Percentiles rank a stretch among this genome's conserved stretches.
Evolutionary conservation across 768 basidiomycete genomes (phyloP).

Genomic region (Collybia nuda): DNA sequence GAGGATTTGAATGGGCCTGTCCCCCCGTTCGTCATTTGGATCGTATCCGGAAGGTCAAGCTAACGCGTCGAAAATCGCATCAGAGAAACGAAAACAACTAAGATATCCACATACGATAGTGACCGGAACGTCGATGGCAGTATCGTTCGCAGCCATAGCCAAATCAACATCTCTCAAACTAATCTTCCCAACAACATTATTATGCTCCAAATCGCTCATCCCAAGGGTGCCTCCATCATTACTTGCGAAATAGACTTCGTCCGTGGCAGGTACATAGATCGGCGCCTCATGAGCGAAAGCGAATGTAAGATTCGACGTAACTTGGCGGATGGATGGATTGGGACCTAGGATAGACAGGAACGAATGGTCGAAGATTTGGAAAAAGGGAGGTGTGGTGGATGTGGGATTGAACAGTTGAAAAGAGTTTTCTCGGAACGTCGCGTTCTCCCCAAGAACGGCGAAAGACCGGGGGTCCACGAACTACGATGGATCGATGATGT

Average conservation of each 20-base stretch:
- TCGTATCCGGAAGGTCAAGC: constrained; percentile 55
- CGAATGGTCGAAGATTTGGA: constrained; percentile 45
- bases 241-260: constrained; percentile 72
- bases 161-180: constrained; percentile 52
- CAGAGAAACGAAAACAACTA: background rate
- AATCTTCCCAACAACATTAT: constrained; percentile 63
- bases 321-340: constrained; percentile 53
- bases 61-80: constrained; percentile 20
- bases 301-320: constrained; percentile 60
- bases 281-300: constrained; percentile 83
- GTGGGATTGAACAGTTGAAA: constrained; percentile 60
- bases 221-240: constrained; percentile 67
- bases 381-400: constrained; percentile 54
- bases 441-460: constrained; percentile 44
- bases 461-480: constrained; percentile 49
- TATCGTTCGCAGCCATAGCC: constrained; percentile 34
- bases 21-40: constrained; percentile 73
- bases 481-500: constrained; percentile 25
- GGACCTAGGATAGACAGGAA: constrained; percentile 62
- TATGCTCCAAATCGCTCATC: constrained; percentile 60
- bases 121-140: constrained; percentile 48
- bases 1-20: constrained; percentile 60
- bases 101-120: constrained; percentile 30
- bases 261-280: constrained; percentile 58
- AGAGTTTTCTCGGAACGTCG: constrained; percentile 31